Conservation (phyloP, 371 early-diverging fungal species). For the Haplosporangium sp. region DNA sequence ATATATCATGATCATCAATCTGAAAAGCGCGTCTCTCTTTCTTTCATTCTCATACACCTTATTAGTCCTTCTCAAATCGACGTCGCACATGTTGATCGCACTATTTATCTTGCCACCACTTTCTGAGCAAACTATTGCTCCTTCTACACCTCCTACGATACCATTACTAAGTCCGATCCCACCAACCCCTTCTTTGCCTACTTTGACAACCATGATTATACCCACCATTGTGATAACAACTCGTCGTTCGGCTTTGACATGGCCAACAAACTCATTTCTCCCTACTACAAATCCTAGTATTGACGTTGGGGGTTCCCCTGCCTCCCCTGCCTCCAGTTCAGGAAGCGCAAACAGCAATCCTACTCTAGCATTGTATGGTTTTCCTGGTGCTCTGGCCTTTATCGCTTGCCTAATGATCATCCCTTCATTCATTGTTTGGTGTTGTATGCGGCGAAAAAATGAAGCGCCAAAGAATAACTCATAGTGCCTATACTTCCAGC, state of each 20-base stretch:
- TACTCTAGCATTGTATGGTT: constrained; percentile 20
- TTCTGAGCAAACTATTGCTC: background rate
- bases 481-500: background rate
- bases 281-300: background rate
- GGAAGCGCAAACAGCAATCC: background rate
- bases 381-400: constrained; percentile 13
- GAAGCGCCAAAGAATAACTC: background rate
- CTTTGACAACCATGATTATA: background rate
- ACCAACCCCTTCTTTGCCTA: background rate
- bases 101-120: background rate
- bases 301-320: background rate
- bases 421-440: constrained; percentile 40
- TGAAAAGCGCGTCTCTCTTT: background rate
- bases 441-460: constrained; percentile 31
- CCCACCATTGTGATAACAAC: background rate
- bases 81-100: background rate
- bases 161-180: background rate
- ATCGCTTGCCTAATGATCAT: constrained; percentile 30
- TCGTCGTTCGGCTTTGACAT: background rate
- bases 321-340: background rate
- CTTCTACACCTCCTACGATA: background rate
- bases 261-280: background rate
- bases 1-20: background rate
- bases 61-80: too few relatives aligned
- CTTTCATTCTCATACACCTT: background rate